Conservation (phyloP, 805 yeast species). For the Candida manassasensis region DNA sequence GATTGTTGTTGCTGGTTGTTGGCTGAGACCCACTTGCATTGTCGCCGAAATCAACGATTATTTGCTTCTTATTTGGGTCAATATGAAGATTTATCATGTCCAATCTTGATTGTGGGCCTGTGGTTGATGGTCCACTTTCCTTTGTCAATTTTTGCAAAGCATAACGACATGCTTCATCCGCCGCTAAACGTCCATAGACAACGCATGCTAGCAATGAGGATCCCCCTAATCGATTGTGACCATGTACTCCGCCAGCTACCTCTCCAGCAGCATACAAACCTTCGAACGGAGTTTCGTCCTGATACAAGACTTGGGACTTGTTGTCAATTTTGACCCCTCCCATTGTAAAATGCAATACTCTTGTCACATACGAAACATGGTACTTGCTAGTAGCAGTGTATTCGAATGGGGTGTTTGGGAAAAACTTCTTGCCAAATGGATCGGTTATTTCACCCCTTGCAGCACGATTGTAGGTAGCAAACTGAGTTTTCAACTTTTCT, state of each 20-base stretch:
- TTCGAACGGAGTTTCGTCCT: slow-evolving; percentile 21
- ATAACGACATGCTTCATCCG: slow-evolving; percentile 35
- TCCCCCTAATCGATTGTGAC: slow-evolving; percentile 42
- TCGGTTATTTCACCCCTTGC: slow-evolving; percentile 40
- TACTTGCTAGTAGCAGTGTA: slow-evolving; percentile 30
- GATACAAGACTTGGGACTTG: slow-evolving; percentile 40
- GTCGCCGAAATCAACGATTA: slow-evolving; percentile 31
- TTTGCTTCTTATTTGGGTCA: slow-evolving; percentile 31
- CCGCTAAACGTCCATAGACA: slow-evolving; percentile 41
- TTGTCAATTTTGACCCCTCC: slow-evolving; percentile 63
- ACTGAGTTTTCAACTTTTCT: slow-evolving; percentile 24
- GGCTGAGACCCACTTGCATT: background rate
- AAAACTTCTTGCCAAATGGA: slow-evolving; percentile 43
- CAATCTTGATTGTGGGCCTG: slow-evolving; percentile 31
- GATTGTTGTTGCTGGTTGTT: background rate
- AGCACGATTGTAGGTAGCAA: slow-evolving; percentile 37
- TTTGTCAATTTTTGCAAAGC: slow-evolving; percentile 26
- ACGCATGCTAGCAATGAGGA: slow-evolving; percentile 42
- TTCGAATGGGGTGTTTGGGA: slow-evolving; percentile 44
- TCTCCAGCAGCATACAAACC: slow-evolving; percentile 43
- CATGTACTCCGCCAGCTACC: slow-evolving; percentile 44
- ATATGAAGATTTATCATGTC: slow-evolving; percentile 41
- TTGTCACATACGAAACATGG: slow-evolving; percentile 50
- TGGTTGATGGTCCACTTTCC: slow-evolving; percentile 7
- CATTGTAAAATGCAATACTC: slow-evolving; percentile 67